These are phyloP conservation scores for Fusarium oxysporum DNA, from an alignment of 2,329 filamentous ascomycete species.

Conservation along the genomic window DNA sequence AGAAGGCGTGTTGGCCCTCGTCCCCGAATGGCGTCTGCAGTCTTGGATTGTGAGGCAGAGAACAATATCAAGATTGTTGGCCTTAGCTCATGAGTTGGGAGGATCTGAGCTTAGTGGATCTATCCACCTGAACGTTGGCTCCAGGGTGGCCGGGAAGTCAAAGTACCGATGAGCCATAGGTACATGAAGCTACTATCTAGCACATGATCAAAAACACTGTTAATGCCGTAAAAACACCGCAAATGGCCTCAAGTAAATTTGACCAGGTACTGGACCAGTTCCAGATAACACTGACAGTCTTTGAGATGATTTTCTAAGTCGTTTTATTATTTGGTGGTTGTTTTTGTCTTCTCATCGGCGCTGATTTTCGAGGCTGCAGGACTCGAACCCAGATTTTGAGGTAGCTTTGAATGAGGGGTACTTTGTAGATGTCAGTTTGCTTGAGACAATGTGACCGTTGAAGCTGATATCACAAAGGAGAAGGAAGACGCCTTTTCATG, in stretches of 20 bases:
- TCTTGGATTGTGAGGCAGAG: slow-evolving; percentile 42
- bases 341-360: background rate
- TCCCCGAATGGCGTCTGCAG: slow-evolving; percentile 35
- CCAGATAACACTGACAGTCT: rapidly evolving
- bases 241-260: background rate
- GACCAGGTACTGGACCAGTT: rapidly evolving
- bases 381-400: background rate
- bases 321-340: rapidly evolving
- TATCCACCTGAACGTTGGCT: slow-evolving; percentile 23
- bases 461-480: background rate
- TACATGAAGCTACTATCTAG: background rate
- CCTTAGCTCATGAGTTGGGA: slow-evolving; percentile 25
- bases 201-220: background rate
- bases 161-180: background rate
- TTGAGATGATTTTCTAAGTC: rapidly evolving
- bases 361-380: background rate
- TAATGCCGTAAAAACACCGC: background rate
- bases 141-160: background rate
- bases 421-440: background rate
- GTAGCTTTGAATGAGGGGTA: slow-evolving; percentile 4
- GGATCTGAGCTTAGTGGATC: slow-evolving; percentile 13
- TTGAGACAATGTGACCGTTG: slow-evolving; percentile 3
- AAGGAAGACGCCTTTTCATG: background rate
- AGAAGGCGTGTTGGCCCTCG: slow-evolving; percentile 35
- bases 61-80: slow-evolving; percentile 46